Percentiles rank a stretch among this genome's conserved stretches.
Evolutionary conservation across 352 stramenopile genomes (phyloP).

Genomic region (Peronosclerospora sorghi): DNA sequence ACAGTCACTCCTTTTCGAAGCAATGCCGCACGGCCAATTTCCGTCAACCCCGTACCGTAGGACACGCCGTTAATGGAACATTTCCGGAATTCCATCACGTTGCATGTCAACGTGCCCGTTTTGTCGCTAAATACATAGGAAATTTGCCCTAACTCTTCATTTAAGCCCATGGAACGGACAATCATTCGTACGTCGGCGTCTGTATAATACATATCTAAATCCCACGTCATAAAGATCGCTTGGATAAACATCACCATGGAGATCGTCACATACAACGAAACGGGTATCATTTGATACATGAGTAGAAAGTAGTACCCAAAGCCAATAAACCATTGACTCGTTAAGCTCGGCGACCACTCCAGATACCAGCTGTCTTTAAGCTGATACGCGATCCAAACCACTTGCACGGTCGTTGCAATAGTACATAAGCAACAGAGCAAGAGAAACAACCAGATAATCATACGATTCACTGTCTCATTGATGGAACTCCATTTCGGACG

Average conservation of each 20-base stretch:
- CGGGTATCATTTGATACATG: constrained; percentile 95
- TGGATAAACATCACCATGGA: constrained; percentile 93
- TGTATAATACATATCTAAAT: constrained; percentile 88
- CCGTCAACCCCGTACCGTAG: constrained; percentile 84
- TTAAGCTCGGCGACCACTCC: constrained; percentile 28
- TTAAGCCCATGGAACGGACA: constrained; percentile 74
- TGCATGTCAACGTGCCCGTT: constrained; percentile 90
- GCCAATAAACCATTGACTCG: constrained; percentile 61
- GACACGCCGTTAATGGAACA: constrained; percentile 88
- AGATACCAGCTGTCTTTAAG: constrained; percentile 42
- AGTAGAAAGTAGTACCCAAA: constrained; percentile 91
- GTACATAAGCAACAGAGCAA: constrained; percentile 48
- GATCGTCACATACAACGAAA: constrained; percentile 97
- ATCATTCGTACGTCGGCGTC: constrained; percentile 84
- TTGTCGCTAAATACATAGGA: constrained; percentile 89
- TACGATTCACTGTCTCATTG: constrained; percentile 68
- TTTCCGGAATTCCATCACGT: constrained; percentile 93
- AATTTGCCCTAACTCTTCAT: constrained; percentile 89
- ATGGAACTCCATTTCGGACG: constrained; percentile 75
- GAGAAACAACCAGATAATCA: constrained; percentile 72
- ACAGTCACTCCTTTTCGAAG: constrained; percentile 51
- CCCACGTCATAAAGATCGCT: constrained; percentile 88
- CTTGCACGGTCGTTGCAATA: constrained; percentile 41
- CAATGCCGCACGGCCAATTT: constrained; percentile 63
- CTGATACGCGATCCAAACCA: constrained; percentile 50